phyloP scores from a whole-genome alignment of 2,329 filamentous ascomycete species.

The Cytospora piceae region DNA sequence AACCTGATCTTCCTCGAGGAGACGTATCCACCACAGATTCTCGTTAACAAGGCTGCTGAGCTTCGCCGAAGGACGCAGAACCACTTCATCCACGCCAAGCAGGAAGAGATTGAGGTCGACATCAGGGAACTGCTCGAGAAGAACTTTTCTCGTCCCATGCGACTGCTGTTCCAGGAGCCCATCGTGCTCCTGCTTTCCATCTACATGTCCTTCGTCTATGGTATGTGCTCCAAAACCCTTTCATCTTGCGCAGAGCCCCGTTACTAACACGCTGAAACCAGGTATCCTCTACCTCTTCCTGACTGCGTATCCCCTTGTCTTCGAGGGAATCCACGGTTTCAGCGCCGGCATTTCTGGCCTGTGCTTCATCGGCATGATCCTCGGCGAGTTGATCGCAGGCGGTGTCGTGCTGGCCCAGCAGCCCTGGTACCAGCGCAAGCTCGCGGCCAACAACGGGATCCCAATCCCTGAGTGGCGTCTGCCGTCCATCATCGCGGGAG shows the following conservation, averaged over 20 bases:
- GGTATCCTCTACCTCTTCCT: conserved; percentile 80
- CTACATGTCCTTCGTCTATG: conserved; percentile 78
- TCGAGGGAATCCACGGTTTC: conserved; percentile 73
- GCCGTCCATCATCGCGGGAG: conserved; percentile 63
- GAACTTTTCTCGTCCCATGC: conserved; percentile 69
- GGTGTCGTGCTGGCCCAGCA: conserved; percentile 64
- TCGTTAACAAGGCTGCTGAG: conserved; percentile 63
- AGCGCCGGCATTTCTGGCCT: conserved; percentile 71
- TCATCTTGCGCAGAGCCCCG: neutral
- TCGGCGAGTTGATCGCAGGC: conserved; percentile 72
- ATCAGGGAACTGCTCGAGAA: conserved; percentile 65
- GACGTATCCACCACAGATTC: conserved; percentile 70
- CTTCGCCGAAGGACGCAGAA: conserved; percentile 67
- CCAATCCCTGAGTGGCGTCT: conserved; percentile 70
- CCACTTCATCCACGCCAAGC: conserved; percentile 73
- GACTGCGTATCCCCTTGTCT: conserved; percentile 82
- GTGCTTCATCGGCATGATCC: conserved; percentile 83
- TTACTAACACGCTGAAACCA: conserved; percentile 13
- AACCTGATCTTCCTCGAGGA: conserved; percentile 68
- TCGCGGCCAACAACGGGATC: conserved; percentile 67
- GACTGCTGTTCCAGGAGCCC: conserved; percentile 69
- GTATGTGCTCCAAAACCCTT: conserved; percentile 13
- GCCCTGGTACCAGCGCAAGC: conserved; percentile 69
- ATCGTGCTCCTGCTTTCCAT: conserved; percentile 70
- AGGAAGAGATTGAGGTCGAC: conserved; percentile 72